Percentiles rank a stretch among this genome's conserved stretches.
phyloP scores from a whole-genome alignment of 163 green algal genomes.

The Scenedesmus sp. region DNA sequence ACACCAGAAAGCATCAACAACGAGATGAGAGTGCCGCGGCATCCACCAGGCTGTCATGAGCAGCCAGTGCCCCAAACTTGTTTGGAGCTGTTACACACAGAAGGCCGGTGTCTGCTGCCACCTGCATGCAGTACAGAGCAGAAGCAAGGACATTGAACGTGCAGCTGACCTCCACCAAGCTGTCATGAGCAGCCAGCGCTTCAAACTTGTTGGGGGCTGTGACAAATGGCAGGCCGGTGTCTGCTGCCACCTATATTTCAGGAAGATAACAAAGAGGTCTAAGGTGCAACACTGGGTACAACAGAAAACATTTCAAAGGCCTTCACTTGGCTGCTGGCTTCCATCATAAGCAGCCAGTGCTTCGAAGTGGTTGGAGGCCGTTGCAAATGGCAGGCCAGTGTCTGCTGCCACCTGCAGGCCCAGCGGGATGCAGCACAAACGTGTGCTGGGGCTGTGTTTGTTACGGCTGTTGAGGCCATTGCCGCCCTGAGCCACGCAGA shows the following conservation, averaged over 20 bases:
- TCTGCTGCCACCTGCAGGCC: constrained; percentile 73
- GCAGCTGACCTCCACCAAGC: background rate
- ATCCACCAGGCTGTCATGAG: constrained; percentile 94
- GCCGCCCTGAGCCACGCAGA: background rate
- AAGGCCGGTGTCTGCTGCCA: constrained; percentile 88
- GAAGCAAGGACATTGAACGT: background rate
- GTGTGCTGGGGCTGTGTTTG: background rate
- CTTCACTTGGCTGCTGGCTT: constrained; percentile 80
- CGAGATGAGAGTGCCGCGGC: too few relatives aligned
- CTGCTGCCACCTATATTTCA: too few relatives aligned
- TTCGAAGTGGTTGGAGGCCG: constrained; percentile 98
- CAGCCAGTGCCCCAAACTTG: constrained; percentile 98
- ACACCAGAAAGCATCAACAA: too few relatives aligned
- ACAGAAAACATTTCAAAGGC: too few relatives aligned
- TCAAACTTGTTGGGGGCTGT: too few relatives aligned
- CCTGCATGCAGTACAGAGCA: constrained; percentile 32
- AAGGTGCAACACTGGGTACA: too few relatives aligned
- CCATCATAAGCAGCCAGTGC: constrained; percentile 92
- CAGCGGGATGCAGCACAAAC: background rate
- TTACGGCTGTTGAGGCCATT: background rate
- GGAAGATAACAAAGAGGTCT: too few relatives aligned
- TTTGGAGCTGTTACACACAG: constrained; percentile 95
- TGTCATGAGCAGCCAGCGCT: too few relatives aligned
- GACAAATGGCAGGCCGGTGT: too few relatives aligned
- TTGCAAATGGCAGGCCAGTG: constrained; percentile 93